Percentiles rank a stretch among this genome's conserved stretches.
Evolutionary conservation across 768 basidiomycete genomes (phyloP).

Genomic region (Lactifluus piperatus): DNA sequence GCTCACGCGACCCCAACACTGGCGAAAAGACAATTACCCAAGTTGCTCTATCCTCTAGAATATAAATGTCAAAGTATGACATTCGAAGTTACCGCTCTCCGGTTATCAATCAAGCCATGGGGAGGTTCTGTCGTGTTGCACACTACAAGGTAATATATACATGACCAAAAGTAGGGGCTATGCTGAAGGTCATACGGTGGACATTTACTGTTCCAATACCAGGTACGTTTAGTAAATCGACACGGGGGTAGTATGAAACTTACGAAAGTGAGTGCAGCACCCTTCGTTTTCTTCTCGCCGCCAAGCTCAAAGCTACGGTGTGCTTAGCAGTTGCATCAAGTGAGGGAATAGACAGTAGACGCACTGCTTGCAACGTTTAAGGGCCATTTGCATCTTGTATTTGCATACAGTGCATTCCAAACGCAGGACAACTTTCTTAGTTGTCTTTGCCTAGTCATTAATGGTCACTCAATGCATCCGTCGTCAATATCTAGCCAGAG

Average conservation of each 20-base stretch:
- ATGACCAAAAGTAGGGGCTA: slow-evolving; percentile 4
- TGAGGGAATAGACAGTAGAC: slow-evolving; percentile 27
- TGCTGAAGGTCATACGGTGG: neutral
- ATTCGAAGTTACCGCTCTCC: too few species aligned
- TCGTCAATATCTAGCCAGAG: neutral
- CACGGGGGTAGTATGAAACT: slow-evolving; percentile 31
- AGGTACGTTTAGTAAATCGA: neutral
- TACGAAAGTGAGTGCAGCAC: slow-evolving; percentile 91
- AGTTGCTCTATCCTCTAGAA: neutral
- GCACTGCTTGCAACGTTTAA: slow-evolving; percentile 99
- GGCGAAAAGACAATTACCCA: neutral
- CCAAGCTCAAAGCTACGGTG: slow-evolving; percentile 89
- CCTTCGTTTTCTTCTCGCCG: slow-evolving; percentile 99
- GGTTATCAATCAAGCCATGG: neutral
- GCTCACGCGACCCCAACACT: neutral
- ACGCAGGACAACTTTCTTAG: slow-evolving; percentile 98
- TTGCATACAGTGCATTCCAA: slow-evolving; percentile 98
- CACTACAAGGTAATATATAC: slow-evolving; percentile 16
- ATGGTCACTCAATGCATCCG: neutral
- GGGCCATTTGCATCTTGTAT: slow-evolving; percentile 90
- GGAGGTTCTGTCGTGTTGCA: slow-evolving; percentile 4
- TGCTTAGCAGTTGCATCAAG: neutral
- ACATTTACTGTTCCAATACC: slow-evolving; percentile 10
- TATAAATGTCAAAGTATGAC: neutral
- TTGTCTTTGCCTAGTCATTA: slow-evolving; percentile 75